Base-by-base conservation (phyloP, 225 moss, liverwort and hornwort genomes). In the Takakia lepidozioides region DNA sequence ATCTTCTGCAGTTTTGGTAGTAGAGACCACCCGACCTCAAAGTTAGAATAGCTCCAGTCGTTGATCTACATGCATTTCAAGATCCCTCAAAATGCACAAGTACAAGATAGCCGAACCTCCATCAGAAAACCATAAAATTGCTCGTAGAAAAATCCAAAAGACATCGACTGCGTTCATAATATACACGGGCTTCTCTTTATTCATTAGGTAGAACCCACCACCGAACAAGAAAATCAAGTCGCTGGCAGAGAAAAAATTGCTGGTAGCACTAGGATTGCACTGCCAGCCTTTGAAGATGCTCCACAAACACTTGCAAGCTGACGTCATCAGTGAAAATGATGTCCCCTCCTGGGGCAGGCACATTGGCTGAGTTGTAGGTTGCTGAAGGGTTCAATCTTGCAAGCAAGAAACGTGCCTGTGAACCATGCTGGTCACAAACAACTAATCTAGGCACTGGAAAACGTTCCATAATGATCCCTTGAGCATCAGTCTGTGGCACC, bases 261-360 rank as follows among this genome's bases (percentile, higher is more conserved):
- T 17, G 49, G 48, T 30, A 20, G 37, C 25, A 54, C 64, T 81
- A 87, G 56, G 78, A 85, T 54, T 84, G 81, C 67, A 91, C 95
- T 53, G 95, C 95, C 69, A 98, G 64, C 74, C 82, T 85, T 60
- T 87, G 83, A 27, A 98, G 78, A 56, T 98, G 95, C 73, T 98
- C 90, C 63, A 90, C 75, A 51, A 98, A 98, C 40, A 98, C 95
- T 72, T 98, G 87, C 64, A 98, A 87, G 59, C 95, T 98, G 41
- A 98, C 95, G 54, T 98, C 95, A 54, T 98, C 95, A 2, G 95
- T 98, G 56, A 98, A 98, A 51, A 98, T 91, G 38, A 98, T 81
- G 40, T 98, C 95, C 49, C 95, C 95, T 52, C 95, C 95, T 18
- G 95, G 95, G 20, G 91, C 85, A 38, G 95, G 95, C n/a, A 84